Conservation (phyloP, 495 filamentous ascomycete species). For the Penicillium malachiteum region DNA sequence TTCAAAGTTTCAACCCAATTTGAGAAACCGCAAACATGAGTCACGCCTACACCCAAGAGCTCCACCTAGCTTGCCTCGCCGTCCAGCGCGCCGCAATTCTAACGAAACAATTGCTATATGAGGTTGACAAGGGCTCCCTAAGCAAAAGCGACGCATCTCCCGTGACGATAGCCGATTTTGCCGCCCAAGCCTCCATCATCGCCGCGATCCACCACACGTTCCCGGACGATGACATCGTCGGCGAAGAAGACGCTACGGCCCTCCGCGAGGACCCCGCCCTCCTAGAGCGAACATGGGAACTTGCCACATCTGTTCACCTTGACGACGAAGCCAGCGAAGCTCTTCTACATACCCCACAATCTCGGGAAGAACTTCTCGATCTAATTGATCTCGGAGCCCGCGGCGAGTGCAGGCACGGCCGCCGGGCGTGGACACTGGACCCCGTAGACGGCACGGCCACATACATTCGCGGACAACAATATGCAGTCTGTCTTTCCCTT, state of each 20-base stretch:
- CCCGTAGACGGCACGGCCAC: slow-evolving; percentile 72
- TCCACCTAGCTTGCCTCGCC: slow-evolving; percentile 48
- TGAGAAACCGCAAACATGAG: slow-evolving; percentile 5
- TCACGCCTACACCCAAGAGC: slow-evolving; percentile 45
- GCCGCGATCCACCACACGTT: slow-evolving; percentile 53
- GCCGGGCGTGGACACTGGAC: slow-evolving; percentile 64
- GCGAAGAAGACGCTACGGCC: slow-evolving; percentile 59
- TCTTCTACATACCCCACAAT: slow-evolving; percentile 39
- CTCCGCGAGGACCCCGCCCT: slow-evolving; percentile 50
- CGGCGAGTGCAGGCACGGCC: slow-evolving; percentile 36
- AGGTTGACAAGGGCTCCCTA: slow-evolving; percentile 47
- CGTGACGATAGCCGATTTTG: slow-evolving; percentile 69
- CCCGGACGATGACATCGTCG: slow-evolving; percentile 57
- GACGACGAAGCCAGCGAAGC: slow-evolving; percentile 41
- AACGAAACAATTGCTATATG: slow-evolving; percentile 49
- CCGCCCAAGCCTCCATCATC: slow-evolving; percentile 62
- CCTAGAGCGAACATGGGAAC: slow-evolving; percentile 51
- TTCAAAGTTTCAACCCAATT: neutral
- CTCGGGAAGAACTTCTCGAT: slow-evolving; percentile 56
- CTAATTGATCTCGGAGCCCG: slow-evolving; percentile 61
- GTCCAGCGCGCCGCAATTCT: slow-evolving; percentile 55
- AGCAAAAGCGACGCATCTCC: slow-evolving; percentile 60
- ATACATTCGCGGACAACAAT: slow-evolving; percentile 62
- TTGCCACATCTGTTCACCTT: slow-evolving; percentile 41
- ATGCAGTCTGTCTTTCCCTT: slow-evolving; percentile 61